phyloP scores from a whole-genome alignment of 228 moss, liverwort and hornwort genomes.

The Sphagnum magellanicum region DNA sequence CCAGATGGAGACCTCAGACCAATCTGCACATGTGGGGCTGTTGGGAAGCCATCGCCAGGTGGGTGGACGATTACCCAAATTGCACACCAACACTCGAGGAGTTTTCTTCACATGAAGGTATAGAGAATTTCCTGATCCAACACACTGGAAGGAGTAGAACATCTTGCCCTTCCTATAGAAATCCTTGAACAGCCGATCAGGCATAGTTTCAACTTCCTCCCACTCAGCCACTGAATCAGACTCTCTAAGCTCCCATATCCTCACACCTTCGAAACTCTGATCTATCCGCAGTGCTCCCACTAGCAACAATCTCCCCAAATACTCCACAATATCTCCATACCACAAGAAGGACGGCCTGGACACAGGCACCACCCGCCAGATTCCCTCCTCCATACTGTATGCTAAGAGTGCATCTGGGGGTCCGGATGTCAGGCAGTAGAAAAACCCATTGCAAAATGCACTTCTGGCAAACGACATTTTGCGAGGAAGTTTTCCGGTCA shows the following conservation, averaged over 20 bases:
- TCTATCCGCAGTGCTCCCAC: constrained; percentile 41
- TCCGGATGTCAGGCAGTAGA: constrained; percentile 59
- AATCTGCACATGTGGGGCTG: constrained; percentile 49
- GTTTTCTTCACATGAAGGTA: constrained; percentile 62
- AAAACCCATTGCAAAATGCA: constrained; percentile 44
- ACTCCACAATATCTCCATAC: constrained; percentile 54
- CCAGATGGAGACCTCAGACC: constrained; percentile 65
- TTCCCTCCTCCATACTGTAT: constrained; percentile 29
- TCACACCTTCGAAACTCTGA: constrained; percentile 49
- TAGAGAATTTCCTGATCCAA: constrained; percentile 41
- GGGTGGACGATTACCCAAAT: constrained; percentile 24
- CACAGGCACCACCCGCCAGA: constrained; percentile 44
- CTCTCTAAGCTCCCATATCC: constrained; percentile 49
- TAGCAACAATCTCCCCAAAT: constrained; percentile 30
- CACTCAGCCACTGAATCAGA: constrained; percentile 23
- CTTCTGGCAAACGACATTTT: constrained; percentile 60
- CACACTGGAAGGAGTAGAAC: constrained; percentile 61
- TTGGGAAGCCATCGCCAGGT: constrained; percentile 49
- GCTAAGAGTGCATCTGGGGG: constrained; percentile 55
- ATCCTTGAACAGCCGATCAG: constrained; percentile 50
- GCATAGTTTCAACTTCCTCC: constrained; percentile 43
- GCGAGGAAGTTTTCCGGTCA: constrained; percentile 44
- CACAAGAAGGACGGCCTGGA: constrained; percentile 39
- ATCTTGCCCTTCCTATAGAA: constrained; percentile 51
- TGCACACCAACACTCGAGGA: constrained; percentile 41